phyloP scores from a whole-genome alignment of 148 eudicot species.

The Vaccinium myrtillus region DNA sequence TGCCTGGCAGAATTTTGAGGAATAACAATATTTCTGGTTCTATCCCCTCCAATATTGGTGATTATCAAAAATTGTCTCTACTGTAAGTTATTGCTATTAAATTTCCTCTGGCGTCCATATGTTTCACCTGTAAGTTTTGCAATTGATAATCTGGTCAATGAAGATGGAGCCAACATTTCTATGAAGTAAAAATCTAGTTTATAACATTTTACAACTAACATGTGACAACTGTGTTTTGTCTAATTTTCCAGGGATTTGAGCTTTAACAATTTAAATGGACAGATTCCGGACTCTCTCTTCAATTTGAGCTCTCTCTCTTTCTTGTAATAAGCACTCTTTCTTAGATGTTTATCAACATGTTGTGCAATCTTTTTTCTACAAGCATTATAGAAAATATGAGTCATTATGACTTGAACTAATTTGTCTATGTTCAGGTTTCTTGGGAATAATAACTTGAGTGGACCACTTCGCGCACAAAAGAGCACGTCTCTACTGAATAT shows the following conservation, averaged over 20 bases:
- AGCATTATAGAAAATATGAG: neutral
- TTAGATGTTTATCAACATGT: neutral
- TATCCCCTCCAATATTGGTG: slow-evolving; percentile 59
- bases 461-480: neutral
- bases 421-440: neutral
- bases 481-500: neutral
- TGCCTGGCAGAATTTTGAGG: slow-evolving; percentile 52
- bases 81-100: slow-evolving; percentile 54
- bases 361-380: neutral
- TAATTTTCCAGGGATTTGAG: slow-evolving; percentile 74
- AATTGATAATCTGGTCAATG: slow-evolving; percentile 1
- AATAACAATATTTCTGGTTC: slow-evolving; percentile 72
- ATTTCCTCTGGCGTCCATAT: neutral
- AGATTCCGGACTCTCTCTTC: slow-evolving; percentile 65
- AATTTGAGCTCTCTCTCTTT: slow-evolving; percentile 44
- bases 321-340: slow-evolving; percentile 48
- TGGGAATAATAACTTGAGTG: neutral
- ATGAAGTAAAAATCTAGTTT: too few species aligned
- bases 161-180: neutral
- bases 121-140: neutral
- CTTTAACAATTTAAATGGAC: slow-evolving; percentile 77
- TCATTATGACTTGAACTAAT: slow-evolving; percentile 2
- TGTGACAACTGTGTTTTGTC: slow-evolving; percentile 2
- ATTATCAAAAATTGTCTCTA: slow-evolving; percentile 31
- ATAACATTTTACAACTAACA: neutral